Evolutionary conservation across 1,139 yeast species (phyloP), one percentile per base, ranked within the genome.

Genomic region (Candida gigantensis): DNA sequence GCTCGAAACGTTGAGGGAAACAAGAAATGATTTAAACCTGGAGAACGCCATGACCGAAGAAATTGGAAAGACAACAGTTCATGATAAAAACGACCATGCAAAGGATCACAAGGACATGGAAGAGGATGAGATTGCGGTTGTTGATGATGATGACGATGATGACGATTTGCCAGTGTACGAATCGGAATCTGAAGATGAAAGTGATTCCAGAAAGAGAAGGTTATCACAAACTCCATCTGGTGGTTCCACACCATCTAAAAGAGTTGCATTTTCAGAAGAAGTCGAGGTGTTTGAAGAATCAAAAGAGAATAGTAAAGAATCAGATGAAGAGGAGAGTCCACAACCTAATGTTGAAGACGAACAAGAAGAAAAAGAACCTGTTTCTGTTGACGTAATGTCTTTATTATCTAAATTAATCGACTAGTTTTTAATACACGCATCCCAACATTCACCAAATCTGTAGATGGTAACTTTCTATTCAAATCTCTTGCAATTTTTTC

Each of bases 251-350:
- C 65, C 65, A 2, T 49, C 62, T 2, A 71, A 70, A 40, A 47
- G 66, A 15, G 77, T 71, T 7, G 75, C 76, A 11, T 71, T 71
- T 43, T 62, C 74, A 0, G 74, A 70, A 35, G 68, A 68, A 36
- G 57, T 71, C n/a, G 70, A 69, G 44, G 62, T 71, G 15, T 68
- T 70, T 43, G 77, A 71, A 43, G 70, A n/a, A n/a, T n/a, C n/a
- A n/a, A n/a, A n/a, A n/a, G n/a, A n/a, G n/a, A n/a, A n/a, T n/a
- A n/a, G n/a, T n/a, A n/a, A n/a, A n/a, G n/a, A n/a, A n/a, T n/a
- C n/a, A n/a, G n/a, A n/a, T n/a, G n/a, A n/a, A n/a, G n/a, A n/a
- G n/a, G n/a, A n/a, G n/a, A n/a, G n/a, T n/a, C n/a, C n/a, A n/a
- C n/a, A n/a, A n/a, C n/a, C n/a, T n/a, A n/a, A n/a, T n/a, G n/a